Evolutionary conservation across 2,329 filamentous ascomycete species (phyloP).

Genomic region (Aspergillus sp.): DNA sequence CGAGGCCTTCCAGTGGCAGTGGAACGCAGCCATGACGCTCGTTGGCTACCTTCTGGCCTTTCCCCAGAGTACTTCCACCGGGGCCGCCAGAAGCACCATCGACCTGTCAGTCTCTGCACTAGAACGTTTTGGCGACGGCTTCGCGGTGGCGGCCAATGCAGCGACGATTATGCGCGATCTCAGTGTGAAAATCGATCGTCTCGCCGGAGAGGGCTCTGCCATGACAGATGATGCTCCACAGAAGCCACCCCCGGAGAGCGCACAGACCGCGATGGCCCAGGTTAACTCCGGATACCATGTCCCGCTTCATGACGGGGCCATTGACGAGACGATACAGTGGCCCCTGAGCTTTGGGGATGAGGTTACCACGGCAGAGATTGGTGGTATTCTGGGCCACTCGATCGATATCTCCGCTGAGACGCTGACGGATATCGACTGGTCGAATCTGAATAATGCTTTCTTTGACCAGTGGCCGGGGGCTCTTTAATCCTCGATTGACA

Average conservation of each 20-base stretch:
- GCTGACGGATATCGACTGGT: conserved; percentile 1
- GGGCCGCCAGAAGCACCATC: conserved; percentile 26
- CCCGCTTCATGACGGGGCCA: neutral
- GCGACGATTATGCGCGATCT: conserved; percentile 19
- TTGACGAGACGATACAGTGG: neutral
- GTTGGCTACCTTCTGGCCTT: conserved; percentile 36
- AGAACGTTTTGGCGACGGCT: conserved; percentile 35
- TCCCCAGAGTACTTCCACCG: conserved; percentile 10
- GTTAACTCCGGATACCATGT: no score
- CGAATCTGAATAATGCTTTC: neutral
- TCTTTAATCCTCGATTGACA: no score
- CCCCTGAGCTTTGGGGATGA: neutral
- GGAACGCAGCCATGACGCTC: conserved; percentile 34
- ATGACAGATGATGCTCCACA: no score
- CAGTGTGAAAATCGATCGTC: conserved; percentile 12
- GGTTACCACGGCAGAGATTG: neutral
- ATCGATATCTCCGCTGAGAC: conserved; percentile 8
- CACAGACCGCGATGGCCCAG: no score
- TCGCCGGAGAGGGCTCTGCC: neutral
- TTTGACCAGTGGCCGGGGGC: conserved; percentile 5
- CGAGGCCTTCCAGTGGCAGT: conserved; percentile 29
- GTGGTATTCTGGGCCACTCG: conserved; percentile 6
- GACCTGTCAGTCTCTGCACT: conserved; percentile 40
- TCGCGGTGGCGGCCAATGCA: conserved; percentile 40
- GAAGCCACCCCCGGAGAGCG: no score